These are phyloP conservation scores for Malus hybrid DNA, from an alignment of 331 rosid species.

Conservation along the genomic window DNA sequence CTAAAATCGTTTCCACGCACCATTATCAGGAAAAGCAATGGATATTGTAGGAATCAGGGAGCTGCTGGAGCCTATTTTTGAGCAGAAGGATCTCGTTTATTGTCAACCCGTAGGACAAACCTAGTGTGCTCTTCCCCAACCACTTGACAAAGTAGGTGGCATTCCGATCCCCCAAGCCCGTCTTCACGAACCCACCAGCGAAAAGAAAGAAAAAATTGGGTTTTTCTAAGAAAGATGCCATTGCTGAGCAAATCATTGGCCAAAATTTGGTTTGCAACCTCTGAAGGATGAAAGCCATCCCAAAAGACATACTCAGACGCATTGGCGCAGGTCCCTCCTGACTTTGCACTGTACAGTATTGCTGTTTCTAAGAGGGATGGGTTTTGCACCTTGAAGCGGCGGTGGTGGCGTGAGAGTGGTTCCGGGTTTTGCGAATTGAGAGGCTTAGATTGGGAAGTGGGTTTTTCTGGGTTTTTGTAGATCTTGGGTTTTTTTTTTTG, in stretches of 20 bases:
- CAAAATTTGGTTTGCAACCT: slow-evolving; percentile 48
- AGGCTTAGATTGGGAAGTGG: slow-evolving; percentile 34
- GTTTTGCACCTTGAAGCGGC: slow-evolving; percentile 52
- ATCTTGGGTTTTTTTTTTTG: no score
- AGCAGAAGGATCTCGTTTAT: slow-evolving; percentile 37
- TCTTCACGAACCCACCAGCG: slow-evolving; percentile 90
- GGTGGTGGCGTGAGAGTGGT: background rate
- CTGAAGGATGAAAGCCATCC: slow-evolving; percentile 74
- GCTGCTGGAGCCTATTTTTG: slow-evolving; percentile 57
- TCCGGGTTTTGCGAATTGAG: slow-evolving; percentile 16
- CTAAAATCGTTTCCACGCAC: slow-evolving; percentile 97
- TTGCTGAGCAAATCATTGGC: slow-evolving; percentile 27
- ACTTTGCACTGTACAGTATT: slow-evolving; percentile 32
- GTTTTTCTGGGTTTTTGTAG: slow-evolving; percentile 5
- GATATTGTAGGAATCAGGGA: slow-evolving; percentile 91
- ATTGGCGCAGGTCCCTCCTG: slow-evolving; percentile 53
- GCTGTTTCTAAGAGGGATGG: slow-evolving; percentile 49
- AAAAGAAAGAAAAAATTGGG: slow-evolving; percentile 65
- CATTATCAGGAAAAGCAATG: slow-evolving; percentile 94
- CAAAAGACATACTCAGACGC: slow-evolving; percentile 71
- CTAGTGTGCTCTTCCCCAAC: slow-evolving; percentile 83
- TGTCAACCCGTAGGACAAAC: slow-evolving; percentile 72
- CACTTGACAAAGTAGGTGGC: slow-evolving; percentile 85
- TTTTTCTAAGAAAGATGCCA: slow-evolving; percentile 20
- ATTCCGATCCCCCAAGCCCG: slow-evolving; percentile 78